phyloP scores from a whole-genome alignment of 306 rosid species.

The Trifolium repens region DNA sequence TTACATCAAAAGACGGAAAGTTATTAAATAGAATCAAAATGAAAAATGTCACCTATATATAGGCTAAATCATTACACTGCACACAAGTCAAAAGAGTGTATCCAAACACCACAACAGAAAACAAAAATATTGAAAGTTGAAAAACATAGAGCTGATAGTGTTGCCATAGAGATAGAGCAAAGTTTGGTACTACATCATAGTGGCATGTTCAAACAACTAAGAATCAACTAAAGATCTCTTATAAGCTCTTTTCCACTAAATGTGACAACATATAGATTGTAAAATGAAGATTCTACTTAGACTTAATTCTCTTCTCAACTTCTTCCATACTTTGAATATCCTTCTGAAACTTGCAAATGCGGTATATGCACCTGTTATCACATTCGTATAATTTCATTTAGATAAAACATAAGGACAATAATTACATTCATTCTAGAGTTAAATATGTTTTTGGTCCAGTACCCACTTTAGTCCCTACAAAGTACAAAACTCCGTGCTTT shows the following conservation, averaged over 20 bases:
- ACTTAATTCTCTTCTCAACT: slow-evolving; percentile 84
- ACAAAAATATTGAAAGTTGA: slow-evolving; percentile 11
- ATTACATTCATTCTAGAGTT: background rate
- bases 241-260: slow-evolving; percentile 13
- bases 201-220: slow-evolving; percentile 33
- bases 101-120: slow-evolving; percentile 21
- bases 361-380: slow-evolving; percentile 66
- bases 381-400: slow-evolving; percentile 33
- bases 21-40: background rate
- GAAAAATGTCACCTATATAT: slow-evolving; percentile 8
- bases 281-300: slow-evolving; percentile 51
- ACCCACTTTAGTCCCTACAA: background rate
- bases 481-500: background rate
- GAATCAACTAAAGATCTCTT: slow-evolving; percentile 39
- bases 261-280: slow-evolving; percentile 15
- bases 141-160: slow-evolving; percentile 27
- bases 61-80: slow-evolving; percentile 25
- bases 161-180: background rate
- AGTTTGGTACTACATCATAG: slow-evolving; percentile 27
- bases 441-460: background rate
- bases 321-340: slow-evolving; percentile 83
- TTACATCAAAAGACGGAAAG: background rate
- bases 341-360: slow-evolving; percentile 77
- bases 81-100: slow-evolving; percentile 11
- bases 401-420: slow-evolving; percentile 10